Conservation (phyloP, 192 early-diverging fungal species). For the Backusella tarrabulga region DNA sequence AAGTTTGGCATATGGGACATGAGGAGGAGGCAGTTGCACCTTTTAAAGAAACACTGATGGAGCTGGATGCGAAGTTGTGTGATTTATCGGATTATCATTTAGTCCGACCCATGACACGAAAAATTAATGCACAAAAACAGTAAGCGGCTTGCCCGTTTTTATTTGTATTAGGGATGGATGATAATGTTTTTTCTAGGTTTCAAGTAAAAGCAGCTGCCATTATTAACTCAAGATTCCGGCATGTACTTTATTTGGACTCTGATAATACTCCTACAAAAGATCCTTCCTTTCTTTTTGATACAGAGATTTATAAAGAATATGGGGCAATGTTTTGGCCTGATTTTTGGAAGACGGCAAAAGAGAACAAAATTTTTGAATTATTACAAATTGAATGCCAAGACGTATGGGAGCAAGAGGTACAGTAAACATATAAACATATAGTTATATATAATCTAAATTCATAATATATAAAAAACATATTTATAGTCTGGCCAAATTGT, state of each 20-base stretch:
- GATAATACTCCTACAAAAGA: constrained; percentile 44
- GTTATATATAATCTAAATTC: not conserved
- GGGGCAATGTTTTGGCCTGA: constrained; percentile 54
- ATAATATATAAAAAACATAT: not conserved
- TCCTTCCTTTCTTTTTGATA: constrained; percentile 43
- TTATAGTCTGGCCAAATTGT: constrained; percentile 36
- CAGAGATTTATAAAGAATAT: constrained; percentile 21
- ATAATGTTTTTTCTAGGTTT: constrained; percentile 17
- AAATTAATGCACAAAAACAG: constrained; percentile 22
- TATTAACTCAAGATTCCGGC: constrained; percentile 36
- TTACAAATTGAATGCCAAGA: constrained; percentile 31
- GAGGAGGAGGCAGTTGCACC: constrained; percentile 3
- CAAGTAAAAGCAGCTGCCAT: constrained; percentile 48
- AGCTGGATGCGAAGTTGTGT: constrained; percentile 9
- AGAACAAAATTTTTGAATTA: constrained; percentile 36
- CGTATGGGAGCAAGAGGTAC: constrained; percentile 42
- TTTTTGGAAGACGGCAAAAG: constrained; percentile 39
- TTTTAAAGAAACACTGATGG: not conserved
- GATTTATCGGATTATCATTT: constrained; percentile 23
- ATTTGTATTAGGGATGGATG: not conserved
- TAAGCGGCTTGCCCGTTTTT: not conserved
- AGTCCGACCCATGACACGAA: constrained; percentile 18
- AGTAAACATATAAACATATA: not conserved
- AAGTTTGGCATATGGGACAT: constrained; percentile 35
- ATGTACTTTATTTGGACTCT: constrained; percentile 47